A percentile compares a stretch with the other conserved stretches of the same genome.
phyloP scores from a whole-genome alignment of 495 filamentous ascomycete species.

The Antarctomyces pellizariae region DNA sequence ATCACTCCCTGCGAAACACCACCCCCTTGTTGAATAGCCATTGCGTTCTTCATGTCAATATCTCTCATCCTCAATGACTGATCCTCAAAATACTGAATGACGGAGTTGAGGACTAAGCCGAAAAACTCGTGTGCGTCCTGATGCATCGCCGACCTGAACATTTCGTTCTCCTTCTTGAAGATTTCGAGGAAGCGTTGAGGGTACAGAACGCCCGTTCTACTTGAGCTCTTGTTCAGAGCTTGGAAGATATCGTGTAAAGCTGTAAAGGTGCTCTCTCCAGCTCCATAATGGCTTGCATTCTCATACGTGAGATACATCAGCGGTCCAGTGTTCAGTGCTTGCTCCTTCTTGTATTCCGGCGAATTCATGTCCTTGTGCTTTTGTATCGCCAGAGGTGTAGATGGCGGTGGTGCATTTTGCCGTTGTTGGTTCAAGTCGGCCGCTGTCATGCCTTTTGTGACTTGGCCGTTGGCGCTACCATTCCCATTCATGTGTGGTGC shows the following conservation, averaged over 20 bases:
- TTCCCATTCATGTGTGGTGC: constrained; percentile 20
- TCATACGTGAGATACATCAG: constrained; percentile 62
- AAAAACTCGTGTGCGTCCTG: constrained; percentile 97
- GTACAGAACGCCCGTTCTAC: constrained; percentile 74
- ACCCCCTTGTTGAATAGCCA: too few relatives aligned
- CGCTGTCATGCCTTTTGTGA: constrained; percentile 15
- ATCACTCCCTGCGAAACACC: constrained; percentile 18
- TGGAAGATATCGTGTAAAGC: constrained; percentile 93
- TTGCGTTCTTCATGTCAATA: constrained; percentile 17
- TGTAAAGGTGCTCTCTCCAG: constrained; percentile 87
- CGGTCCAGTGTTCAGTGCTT: constrained; percentile 67
- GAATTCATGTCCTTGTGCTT: constrained; percentile 59
- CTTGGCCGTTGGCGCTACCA: constrained; percentile 24
- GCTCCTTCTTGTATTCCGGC: constrained; percentile 91
- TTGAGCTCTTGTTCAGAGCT: constrained; percentile 57
- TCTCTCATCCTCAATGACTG: constrained; percentile 38
- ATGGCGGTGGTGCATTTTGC: constrained; percentile 17
- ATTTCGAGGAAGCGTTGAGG: constrained; percentile 87
- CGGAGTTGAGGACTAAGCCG: constrained; percentile 84
- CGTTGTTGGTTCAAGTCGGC: constrained; percentile 22
- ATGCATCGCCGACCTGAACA: constrained; percentile 92
- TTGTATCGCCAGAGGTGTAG: constrained; percentile 16
- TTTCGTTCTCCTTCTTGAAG: constrained; percentile 80
- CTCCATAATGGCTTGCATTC: constrained; percentile 60
- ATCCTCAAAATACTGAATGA: constrained; percentile 79